Evolutionary conservation across 2,329 filamentous ascomycete species (phyloP).

Genomic region (Penicillium sp.): DNA sequence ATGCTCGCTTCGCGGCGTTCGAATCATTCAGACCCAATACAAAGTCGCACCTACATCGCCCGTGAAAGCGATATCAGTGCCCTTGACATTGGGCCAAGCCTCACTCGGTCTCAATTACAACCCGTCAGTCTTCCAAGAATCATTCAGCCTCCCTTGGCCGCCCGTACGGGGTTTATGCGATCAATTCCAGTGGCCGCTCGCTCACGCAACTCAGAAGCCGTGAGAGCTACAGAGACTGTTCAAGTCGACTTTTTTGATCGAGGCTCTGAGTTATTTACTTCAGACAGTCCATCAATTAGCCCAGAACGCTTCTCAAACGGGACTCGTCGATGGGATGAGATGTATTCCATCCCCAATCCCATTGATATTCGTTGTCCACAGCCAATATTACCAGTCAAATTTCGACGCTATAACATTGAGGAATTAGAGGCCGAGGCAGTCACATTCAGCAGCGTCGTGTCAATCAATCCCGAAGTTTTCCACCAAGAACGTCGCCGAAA

Average conservation of each 20-base stretch:
- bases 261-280: not conserved
- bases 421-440: conserved; percentile 9
- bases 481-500: not conserved
- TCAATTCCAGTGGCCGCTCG: not conserved
- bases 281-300: not conserved
- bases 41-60: not conserved
- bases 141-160: not conserved
- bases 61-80: conserved; percentile 28
- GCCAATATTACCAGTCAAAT: not conserved
- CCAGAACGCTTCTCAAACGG: not conserved
- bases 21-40: not conserved
- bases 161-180: not conserved
- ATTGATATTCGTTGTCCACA: not conserved
- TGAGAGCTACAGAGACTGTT: not conserved
- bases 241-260: not conserved
- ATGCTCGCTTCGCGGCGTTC: not conserved
- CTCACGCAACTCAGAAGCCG: not conserved
- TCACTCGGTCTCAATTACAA: not conserved
- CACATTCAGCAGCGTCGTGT: conserved; percentile 8
- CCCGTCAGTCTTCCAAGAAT: not conserved
- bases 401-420: not conserved
- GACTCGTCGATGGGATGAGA: not conserved
- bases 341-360: not conserved
- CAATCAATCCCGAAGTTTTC: conserved; percentile 1
- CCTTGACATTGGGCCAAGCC: conserved; percentile 25